Conservation (phyloP, 2,329 filamentous ascomycete genomes). For the Calonectria pteridis region DNA sequence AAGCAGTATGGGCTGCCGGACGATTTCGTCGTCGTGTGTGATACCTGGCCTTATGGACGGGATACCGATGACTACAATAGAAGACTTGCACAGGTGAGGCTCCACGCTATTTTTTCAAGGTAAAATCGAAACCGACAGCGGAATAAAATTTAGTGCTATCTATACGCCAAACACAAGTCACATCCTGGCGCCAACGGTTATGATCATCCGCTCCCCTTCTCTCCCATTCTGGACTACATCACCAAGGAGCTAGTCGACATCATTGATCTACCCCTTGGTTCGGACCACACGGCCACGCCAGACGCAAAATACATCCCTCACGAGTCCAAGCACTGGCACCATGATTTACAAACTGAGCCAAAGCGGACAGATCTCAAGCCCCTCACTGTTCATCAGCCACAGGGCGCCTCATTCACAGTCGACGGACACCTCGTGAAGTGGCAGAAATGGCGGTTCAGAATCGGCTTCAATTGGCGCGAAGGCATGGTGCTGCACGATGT, state of each 20-base stretch:
- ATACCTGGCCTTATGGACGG: conserved; percentile 27
- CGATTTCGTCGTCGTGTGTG: conserved; percentile 16
- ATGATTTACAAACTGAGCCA: conserved; percentile 49
- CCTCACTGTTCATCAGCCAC: conserved; percentile 77
- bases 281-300: conserved; percentile 18
- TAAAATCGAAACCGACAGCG: not conserved
- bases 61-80: conserved; percentile 5
- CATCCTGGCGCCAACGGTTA: conserved; percentile 33
- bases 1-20: conserved; percentile 14
- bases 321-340: conserved; percentile 59
- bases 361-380: conserved; percentile 72
- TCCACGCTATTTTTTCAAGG: not conserved
- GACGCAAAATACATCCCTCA: conserved; percentile 20
- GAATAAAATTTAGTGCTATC: conserved; percentile 11
- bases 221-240: conserved; percentile 33
- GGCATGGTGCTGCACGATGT: conserved; percentile 79
- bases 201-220: conserved; percentile 33
- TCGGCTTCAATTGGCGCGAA: conserved; percentile 78
- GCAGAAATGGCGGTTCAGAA: conserved; percentile 78
- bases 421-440: conserved; percentile 63
- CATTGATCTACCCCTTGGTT: conserved; percentile 28
- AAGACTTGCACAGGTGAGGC: conserved; percentile 22
- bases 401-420: conserved; percentile 76
- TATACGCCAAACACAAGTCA: conserved; percentile 21
- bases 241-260: conserved; percentile 30